Conservation (phyloP, 2,329 filamentous ascomycete species). For the Pseudocercospora fijiensis region DNA sequence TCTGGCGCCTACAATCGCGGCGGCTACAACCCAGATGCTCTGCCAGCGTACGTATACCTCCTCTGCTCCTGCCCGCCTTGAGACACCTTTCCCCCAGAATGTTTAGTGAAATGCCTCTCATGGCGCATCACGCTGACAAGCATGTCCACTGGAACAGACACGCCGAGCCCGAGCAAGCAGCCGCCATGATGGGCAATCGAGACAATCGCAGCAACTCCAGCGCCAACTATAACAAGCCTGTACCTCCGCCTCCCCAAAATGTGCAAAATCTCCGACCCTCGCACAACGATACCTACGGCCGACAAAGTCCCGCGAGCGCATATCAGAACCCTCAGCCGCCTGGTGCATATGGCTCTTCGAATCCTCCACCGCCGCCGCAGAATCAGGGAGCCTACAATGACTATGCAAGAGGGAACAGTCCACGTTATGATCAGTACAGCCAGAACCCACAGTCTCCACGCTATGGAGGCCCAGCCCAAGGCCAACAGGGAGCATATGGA, state of each 20-base stretch:
- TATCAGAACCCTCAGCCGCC: slow-evolving; percentile 35
- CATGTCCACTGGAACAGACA: slow-evolving; percentile 52
- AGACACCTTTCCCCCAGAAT: slow-evolving; percentile 9
- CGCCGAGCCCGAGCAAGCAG: slow-evolving; percentile 67
- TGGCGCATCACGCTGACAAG: slow-evolving; percentile 16
- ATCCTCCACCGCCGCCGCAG: slow-evolving; percentile 28
- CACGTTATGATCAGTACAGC: slow-evolving; percentile 40
- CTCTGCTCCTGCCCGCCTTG: slow-evolving; percentile 5
- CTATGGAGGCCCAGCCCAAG: slow-evolving; percentile 24
- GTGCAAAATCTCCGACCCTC: slow-evolving; percentile 38
- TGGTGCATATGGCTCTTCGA: slow-evolving; percentile 41
- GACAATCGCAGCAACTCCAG: slow-evolving; percentile 37
- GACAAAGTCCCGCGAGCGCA: slow-evolving; percentile 30
- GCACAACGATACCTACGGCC: slow-evolving; percentile 41
- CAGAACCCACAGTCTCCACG: slow-evolving; percentile 22
- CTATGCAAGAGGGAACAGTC: slow-evolving; percentile 30
- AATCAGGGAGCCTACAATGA: slow-evolving; percentile 36
- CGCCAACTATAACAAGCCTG: slow-evolving; percentile 47
- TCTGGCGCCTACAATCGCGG: slow-evolving; percentile 89
- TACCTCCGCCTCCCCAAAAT: slow-evolving; percentile 37
- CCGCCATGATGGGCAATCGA: slow-evolving; percentile 41
- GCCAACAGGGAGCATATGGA: slow-evolving; percentile 18
- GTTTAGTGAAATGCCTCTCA: background rate
- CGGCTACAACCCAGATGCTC: slow-evolving; percentile 82
- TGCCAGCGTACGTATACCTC: slow-evolving; percentile 70